phyloP scores from a whole-genome alignment of 2,329 filamentous ascomycete species.

The Sarocladium kiliense region DNA sequence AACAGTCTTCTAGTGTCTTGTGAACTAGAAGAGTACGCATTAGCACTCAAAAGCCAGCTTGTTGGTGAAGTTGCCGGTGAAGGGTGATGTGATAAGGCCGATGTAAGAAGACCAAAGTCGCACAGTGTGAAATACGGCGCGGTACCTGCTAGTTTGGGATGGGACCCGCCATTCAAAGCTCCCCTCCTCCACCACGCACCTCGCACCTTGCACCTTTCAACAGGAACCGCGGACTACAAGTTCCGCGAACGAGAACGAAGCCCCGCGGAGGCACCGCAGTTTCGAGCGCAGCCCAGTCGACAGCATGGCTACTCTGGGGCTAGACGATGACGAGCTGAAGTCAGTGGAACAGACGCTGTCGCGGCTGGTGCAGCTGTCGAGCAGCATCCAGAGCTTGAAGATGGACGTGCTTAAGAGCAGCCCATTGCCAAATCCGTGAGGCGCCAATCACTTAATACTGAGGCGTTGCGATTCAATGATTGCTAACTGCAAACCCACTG shows the following conservation, averaged over 20 bases:
- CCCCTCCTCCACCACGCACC: neutral
- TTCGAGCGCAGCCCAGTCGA: neutral
- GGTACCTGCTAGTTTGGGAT: neutral
- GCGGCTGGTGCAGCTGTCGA: conserved; percentile 62
- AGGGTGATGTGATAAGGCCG: too few species aligned
- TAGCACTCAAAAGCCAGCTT: too few species aligned
- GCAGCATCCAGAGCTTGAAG: conserved; percentile 61
- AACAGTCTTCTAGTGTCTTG: too few species aligned
- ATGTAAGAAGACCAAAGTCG: too few species aligned
- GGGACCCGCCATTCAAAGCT: neutral
- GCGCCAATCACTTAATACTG: conserved; percentile 15
- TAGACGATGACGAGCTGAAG: conserved; percentile 58
- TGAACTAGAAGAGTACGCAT: too few species aligned
- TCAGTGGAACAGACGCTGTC: conserved; percentile 66
- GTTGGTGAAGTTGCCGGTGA: too few species aligned
- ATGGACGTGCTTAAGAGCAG: conserved; percentile 56
- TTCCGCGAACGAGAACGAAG: neutral
- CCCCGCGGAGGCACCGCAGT: neutral
- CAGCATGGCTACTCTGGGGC: conserved; percentile 38
- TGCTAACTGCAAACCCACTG: neutral
- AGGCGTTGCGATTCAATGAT: too few species aligned
- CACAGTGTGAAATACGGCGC: neutral
- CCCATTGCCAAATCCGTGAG: conserved; percentile 62
- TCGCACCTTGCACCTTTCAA: neutral
- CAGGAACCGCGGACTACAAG: neutral